Percentiles rank a stretch among this genome's conserved stretches.
Evolutionary conservation across 768 basidiomycete genomes (phyloP).

Genomic region (Mycena leptocephala): DNA sequence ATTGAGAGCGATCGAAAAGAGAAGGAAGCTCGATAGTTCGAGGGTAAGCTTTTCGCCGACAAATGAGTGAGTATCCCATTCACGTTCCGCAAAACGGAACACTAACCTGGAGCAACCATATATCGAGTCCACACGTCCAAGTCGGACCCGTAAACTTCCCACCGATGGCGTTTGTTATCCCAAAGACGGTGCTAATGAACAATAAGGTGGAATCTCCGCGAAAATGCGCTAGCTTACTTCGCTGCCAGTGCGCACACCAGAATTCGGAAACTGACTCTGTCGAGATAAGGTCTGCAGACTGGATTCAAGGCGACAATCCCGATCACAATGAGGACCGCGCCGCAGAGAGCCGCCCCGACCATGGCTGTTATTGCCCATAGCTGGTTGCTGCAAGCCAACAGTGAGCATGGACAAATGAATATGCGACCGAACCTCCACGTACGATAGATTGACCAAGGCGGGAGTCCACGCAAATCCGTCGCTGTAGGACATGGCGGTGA

Average conservation of each 20-base stretch:
- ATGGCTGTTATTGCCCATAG: constrained; percentile 16
- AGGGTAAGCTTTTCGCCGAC: constrained; percentile 27
- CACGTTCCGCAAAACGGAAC: background rate
- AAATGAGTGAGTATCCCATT: background rate
- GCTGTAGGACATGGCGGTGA: background rate
- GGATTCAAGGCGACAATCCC: constrained; percentile 27
- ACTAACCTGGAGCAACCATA: constrained; percentile 34
- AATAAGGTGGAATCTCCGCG: background rate
- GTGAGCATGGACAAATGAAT: background rate
- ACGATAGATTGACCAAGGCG: background rate
- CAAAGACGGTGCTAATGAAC: constrained; percentile 35
- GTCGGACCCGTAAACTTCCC: constrained; percentile 29
- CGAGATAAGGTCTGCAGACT: constrained; percentile 24
- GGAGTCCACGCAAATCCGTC: constrained; percentile 17
- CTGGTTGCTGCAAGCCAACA: background rate
- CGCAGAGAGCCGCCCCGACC: constrained; percentile 37
- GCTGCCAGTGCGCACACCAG: constrained; percentile 37
- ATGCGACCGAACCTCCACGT: background rate
- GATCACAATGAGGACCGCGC: constrained; percentile 34
- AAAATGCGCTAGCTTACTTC: constrained; percentile 32
- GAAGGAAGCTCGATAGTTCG: constrained; percentile 39
- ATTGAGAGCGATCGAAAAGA: constrained; percentile 40
- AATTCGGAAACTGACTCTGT: constrained; percentile 42
- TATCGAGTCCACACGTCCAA: constrained; percentile 36
- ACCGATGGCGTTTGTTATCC: constrained; percentile 31